phyloP scores from a whole-genome alignment of 2,329 filamentous ascomycete genomes.

The Aureobasidium uvarum region DNA sequence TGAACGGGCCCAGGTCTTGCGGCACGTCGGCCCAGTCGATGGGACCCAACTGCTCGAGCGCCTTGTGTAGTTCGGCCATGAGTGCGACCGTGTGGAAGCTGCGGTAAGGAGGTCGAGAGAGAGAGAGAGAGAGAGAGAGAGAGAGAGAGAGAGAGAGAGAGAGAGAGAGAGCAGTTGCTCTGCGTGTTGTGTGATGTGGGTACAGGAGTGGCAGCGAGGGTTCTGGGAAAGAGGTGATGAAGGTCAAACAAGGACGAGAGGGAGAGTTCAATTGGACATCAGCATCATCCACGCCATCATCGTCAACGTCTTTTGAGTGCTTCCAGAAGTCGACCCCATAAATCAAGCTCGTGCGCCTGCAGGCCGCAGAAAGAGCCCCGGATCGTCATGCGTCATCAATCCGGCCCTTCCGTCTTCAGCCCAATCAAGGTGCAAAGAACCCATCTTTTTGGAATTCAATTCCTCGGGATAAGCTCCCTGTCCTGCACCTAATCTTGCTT shows the following conservation, averaged over 20 bases:
- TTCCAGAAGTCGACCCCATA: constrained; percentile 17
- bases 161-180: not conserved
- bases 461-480: not conserved
- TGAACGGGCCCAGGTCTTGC: constrained; percentile 43
- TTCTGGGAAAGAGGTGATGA: not conserved
- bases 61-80: constrained; percentile 48
- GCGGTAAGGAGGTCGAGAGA: not conserved
- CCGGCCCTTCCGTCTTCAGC: not conserved
- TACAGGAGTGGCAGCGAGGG: not conserved
- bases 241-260: not conserved
- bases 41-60: constrained; percentile 46
- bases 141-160: not conserved
- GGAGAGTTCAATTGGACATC: not conserved
- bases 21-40: constrained; percentile 49
- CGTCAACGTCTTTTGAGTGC: constrained; percentile 6
- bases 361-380: not conserved
- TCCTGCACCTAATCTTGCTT: not conserved
- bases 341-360: constrained; percentile 15
- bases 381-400: constrained; percentile 12
- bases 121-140: not conserved
- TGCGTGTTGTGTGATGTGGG: not conserved
- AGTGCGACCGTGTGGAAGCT: not conserved
- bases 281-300: constrained; percentile 19
- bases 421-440: constrained; percentile 2
- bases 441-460: not conserved